phyloP scores from a whole-genome alignment of 768 basidiomycete species.

The Fistulinella prunicolor region DNA sequence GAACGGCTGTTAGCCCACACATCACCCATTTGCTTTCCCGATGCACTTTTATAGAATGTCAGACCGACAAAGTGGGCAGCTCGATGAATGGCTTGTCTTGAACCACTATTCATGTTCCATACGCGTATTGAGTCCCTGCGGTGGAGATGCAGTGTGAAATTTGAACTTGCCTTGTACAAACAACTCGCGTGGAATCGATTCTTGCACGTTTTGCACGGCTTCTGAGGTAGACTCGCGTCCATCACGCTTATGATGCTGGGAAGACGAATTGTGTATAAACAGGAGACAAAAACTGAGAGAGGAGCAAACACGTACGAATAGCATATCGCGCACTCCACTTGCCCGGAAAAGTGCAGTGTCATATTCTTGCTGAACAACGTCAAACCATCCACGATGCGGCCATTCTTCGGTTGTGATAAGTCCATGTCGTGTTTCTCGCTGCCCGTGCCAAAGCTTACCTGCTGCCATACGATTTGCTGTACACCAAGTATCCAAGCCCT shows the following conservation, averaged over 20 bases:
- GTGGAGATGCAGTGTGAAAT: background rate
- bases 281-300: background rate
- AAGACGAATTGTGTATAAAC: background rate
- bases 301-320: slow-evolving; percentile 62
- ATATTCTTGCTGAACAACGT: slow-evolving; percentile 94
- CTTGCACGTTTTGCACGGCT: slow-evolving; percentile 92
- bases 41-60: slow-evolving; percentile 53
- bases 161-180: slow-evolving; percentile 70
- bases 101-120: slow-evolving; percentile 64
- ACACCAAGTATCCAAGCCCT: slow-evolving; percentile 91
- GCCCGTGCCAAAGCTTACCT: slow-evolving; percentile 49
- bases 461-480: slow-evolving; percentile 85
- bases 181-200: slow-evolving; percentile 92
- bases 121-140: background rate
- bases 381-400: slow-evolving; percentile 84
- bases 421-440: background rate
- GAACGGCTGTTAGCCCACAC: too few species aligned
- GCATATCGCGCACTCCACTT: slow-evolving; percentile 95
- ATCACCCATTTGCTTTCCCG: too few species aligned
- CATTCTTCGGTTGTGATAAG: slow-evolving; percentile 48
- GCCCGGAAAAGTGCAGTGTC: slow-evolving; percentile 88
- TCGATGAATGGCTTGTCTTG: slow-evolving; percentile 83
- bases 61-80: slow-evolving; percentile 87
- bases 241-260: slow-evolving; percentile 84
- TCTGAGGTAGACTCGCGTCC: slow-evolving; percentile 84